A percentile compares a stretch with the other conserved stretches of the same genome.
These are phyloP conservation scores for Neonectria hederae DNA, from an alignment of 2,329 filamentous ascomycete species.

Conservation along the genomic window DNA sequence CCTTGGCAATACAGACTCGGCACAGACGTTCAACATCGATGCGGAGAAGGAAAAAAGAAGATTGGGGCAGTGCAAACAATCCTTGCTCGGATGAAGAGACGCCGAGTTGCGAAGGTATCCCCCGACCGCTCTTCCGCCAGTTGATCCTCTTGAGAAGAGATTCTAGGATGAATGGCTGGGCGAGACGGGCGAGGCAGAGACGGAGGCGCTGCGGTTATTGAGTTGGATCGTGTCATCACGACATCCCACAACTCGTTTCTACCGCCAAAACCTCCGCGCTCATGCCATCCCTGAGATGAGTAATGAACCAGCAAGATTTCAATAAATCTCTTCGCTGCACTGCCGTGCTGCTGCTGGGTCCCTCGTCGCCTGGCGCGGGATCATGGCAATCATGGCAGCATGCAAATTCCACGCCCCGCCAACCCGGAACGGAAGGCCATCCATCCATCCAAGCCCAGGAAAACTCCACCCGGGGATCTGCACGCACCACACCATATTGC, in stretches of 20 bases:
- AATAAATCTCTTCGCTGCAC: not conserved
- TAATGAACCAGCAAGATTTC: not conserved
- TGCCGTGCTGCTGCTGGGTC: not conserved
- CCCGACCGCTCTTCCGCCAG: not conserved
- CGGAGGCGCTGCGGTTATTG: not conserved
- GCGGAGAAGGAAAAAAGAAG: not conserved
- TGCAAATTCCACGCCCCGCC: not conserved
- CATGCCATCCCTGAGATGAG: not conserved
- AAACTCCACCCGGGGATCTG: not conserved
- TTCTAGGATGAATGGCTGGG: not conserved
- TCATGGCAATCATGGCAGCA: not conserved
- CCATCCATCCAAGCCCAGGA: not conserved
- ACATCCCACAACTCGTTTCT: not conserved
- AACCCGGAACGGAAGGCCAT: not conserved
- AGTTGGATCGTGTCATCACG: not conserved
- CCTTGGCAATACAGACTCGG: not conserved
- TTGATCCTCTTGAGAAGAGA: not conserved
- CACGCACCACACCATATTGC: not conserved
- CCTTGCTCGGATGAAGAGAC: not conserved
- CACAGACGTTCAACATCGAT: not conserved
- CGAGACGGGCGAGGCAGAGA: not conserved
- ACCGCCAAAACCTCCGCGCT: not conserved
- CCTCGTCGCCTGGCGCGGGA: not conserved
- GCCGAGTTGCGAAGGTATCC: not conserved
- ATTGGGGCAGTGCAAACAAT: constrained; percentile 2